phyloP scores from a whole-genome alignment of 2,329 filamentous ascomycete genomes.

The Anthostomella pinea region DNA sequence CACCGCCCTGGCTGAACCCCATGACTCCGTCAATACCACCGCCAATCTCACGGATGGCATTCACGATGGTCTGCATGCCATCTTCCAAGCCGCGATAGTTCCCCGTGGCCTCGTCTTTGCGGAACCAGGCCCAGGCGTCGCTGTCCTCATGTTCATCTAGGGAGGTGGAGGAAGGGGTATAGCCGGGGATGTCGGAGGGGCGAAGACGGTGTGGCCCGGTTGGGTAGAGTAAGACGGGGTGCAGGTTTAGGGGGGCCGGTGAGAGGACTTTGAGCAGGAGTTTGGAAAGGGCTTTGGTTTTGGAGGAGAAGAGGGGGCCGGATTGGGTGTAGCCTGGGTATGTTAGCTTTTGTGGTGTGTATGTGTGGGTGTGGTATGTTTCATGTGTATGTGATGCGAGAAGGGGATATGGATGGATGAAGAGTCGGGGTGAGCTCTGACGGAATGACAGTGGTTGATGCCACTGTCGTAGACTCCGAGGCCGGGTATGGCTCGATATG shows the following conservation, averaged over 20 bases:
- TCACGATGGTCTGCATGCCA: slow-evolving; percentile 63
- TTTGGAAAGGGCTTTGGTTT: slow-evolving; percentile 85
- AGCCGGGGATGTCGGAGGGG: slow-evolving; percentile 68
- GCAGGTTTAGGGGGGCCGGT: slow-evolving; percentile 49
- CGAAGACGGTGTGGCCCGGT: slow-evolving; percentile 64
- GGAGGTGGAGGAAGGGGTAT: slow-evolving; percentile 41
- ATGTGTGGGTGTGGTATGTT: neutral
- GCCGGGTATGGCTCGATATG: no score
- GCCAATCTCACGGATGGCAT: slow-evolving; percentile 58
- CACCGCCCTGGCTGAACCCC: slow-evolving; percentile 80
- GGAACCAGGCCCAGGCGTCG: slow-evolving; percentile 81
- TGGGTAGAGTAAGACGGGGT: slow-evolving; percentile 61
- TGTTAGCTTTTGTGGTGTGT: neutral
- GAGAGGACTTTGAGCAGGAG: slow-evolving; percentile 71
- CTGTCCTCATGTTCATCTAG: slow-evolving; percentile 43
- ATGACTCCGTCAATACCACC: slow-evolving; percentile 75
- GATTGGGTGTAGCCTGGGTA: slow-evolving; percentile 86
- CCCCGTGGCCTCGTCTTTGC: slow-evolving; percentile 63
- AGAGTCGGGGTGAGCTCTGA: no score
- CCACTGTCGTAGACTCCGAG: no score
- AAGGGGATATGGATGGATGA: neutral
- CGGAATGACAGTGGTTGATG: no score
- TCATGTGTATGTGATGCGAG: neutral
- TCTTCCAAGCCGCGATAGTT: slow-evolving; percentile 68
- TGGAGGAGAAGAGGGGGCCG: slow-evolving; percentile 77